These are phyloP conservation scores for Daldinia vernicosa DNA, from an alignment of 495 filamentous ascomycete genomes.

Conservation along the genomic window DNA sequence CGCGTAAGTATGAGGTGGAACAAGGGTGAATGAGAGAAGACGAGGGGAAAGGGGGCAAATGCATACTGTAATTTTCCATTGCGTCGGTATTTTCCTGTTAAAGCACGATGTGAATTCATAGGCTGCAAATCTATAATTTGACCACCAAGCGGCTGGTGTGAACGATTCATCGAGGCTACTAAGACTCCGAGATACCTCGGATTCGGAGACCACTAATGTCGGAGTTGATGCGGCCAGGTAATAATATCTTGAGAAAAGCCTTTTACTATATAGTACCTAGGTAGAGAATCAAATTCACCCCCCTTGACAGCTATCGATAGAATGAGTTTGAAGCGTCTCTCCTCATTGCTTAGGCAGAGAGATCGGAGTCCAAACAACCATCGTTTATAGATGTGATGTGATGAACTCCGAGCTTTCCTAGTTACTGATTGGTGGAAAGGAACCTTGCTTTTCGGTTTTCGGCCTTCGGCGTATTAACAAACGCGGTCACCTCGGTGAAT, in stretches of 20 bases:
- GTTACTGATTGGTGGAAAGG: slow-evolving; percentile 17
- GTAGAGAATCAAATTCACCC: not conserved
- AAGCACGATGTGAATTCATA: slow-evolving; percentile 17
- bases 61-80: slow-evolving; percentile 49
- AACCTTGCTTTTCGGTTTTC: slow-evolving; percentile 6
- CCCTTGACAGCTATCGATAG: not conserved
- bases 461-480: slow-evolving; percentile 27
- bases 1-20: slow-evolving; percentile 7
- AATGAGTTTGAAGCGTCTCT: not conserved
- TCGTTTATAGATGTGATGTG: slow-evolving; percentile 8
- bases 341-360: not conserved
- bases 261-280: not conserved
- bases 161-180: slow-evolving; percentile 31
- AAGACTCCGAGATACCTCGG: not conserved
- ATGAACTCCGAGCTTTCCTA: slow-evolving; percentile 16
- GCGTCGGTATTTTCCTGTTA: slow-evolving; percentile 44
- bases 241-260: not conserved
- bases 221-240: not conserved
- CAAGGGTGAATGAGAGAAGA: no score
- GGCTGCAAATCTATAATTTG: slow-evolving; percentile 46
- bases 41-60: slow-evolving; percentile 1
- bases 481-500: slow-evolving; percentile 7
- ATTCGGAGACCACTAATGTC: not conserved
- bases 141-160: slow-evolving; percentile 38
- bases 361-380: slow-evolving; percentile 1